phyloP scores from a whole-genome alignment of 2,329 filamentous ascomycete species.

The Fusarium sp. region DNA sequence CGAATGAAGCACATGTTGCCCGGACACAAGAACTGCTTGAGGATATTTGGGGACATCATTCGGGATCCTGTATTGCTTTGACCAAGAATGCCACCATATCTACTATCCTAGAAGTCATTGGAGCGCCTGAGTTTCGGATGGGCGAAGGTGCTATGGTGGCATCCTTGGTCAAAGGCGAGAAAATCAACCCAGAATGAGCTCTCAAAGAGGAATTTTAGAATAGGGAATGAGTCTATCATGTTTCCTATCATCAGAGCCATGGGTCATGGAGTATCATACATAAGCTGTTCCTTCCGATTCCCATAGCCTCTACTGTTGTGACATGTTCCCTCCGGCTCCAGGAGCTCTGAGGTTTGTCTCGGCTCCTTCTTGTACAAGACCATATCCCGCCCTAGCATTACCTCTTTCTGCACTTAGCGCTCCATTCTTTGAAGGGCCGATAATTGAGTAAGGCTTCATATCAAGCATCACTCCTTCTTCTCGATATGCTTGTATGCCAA shows the following conservation, averaged over 20 bases:
- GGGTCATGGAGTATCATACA: no score
- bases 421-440: not conserved
- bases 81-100: not conserved
- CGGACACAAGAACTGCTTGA: not conserved
- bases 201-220: accelerated
- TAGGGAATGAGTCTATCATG: no score
- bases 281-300: accelerated
- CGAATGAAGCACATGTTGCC: not conserved
- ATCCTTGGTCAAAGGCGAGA: not conserved
- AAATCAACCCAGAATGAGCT: accelerated
- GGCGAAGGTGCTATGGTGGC: not conserved
- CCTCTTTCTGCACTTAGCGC: not conserved
- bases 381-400: not conserved
- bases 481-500: not conserved
- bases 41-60: not conserved
- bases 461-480: not conserved
- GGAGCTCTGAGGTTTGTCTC: not conserved
- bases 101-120: not conserved
- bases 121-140: not conserved
- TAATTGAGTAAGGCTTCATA: not conserved
- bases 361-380: not conserved
- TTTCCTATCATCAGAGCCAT: not conserved
- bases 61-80: not conserved
- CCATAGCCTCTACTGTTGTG: not conserved
- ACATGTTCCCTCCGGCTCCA: not conserved